Evolutionary conservation across 2,329 filamentous ascomycete genomes (phyloP).

Genomic region (Colletotrichum caudatum): DNA sequence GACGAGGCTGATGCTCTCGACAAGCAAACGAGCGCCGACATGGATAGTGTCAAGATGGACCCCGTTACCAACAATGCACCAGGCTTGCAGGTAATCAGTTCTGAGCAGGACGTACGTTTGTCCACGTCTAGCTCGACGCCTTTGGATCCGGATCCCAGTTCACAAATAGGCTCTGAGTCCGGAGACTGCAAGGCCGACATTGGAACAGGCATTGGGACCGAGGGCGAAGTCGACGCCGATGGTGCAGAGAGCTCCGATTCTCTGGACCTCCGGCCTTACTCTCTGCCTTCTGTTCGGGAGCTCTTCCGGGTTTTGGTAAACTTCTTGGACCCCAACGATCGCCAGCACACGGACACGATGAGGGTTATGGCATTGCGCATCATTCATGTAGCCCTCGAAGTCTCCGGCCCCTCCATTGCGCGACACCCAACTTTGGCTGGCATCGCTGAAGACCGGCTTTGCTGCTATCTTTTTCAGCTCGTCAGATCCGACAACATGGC

Average conservation of each 20-base stretch:
- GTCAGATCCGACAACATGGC: conserved; percentile 97
- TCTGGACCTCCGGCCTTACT: conserved; percentile 84
- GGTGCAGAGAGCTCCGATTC: conserved; percentile 59
- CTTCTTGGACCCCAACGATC: conserved; percentile 92
- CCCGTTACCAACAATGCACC: conserved; percentile 26
- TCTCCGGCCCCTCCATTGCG: conserved; percentile 94
- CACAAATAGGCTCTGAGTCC: conserved; percentile 24
- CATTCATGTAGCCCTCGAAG: conserved; percentile 96
- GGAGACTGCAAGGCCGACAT: conserved; percentile 26
- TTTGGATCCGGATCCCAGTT: conserved; percentile 12
- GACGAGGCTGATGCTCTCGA: conserved; percentile 75
- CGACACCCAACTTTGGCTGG: conserved; percentile 89
- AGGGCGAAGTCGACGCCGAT: conserved; percentile 41
- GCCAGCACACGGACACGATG: conserved; percentile 93
- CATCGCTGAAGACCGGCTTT: conserved; percentile 92
- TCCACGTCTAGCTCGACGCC: conserved; percentile 34
- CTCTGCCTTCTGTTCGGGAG: conserved; percentile 92
- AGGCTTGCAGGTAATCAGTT: conserved; percentile 16
- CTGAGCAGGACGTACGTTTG: conserved; percentile 26
- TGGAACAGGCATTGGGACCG: conserved; percentile 23
- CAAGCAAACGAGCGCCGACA: conserved; percentile 73
- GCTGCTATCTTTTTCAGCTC: conserved; percentile 94
- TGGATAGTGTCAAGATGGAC: conserved; percentile 86
- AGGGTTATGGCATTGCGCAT: conserved; percentile 97
- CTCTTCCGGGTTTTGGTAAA: conserved; percentile 94